Evolutionary conservation across 2,329 filamentous ascomycete genomes (phyloP), one percentile per base, ranked within the genome.

Genomic region (Trichoderma sp.): DNA sequence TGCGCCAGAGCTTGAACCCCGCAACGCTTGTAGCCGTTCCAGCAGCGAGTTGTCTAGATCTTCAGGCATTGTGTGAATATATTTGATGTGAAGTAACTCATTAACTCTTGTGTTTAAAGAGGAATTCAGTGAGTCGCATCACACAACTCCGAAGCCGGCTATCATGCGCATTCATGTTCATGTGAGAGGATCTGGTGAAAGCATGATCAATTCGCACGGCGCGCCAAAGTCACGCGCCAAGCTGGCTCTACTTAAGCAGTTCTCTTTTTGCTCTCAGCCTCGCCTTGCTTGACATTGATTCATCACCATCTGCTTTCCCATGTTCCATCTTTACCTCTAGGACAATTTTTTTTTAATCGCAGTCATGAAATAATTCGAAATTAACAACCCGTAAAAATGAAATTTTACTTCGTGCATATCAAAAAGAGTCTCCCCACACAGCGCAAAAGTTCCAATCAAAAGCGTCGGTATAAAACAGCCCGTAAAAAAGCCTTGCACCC

Each of bases 21-120:
- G 79, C 47, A 90, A 80, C 11, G 87, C 87, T 66, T 87, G 87
- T 34, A 90, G 81, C 34, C 88, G 84, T 71, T 87, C 84, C 26
- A 89, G 79, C 28, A 90, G 80, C 24, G 83, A 84, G 73, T 81
- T 83, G 74, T 88, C 86, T 34, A 82, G 70, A 39, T 80, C 78
- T 72, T 80, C 76, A 7, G 79, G 76, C 81, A 83, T 83, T 67
- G 51, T 30, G 15, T 32, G 26, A 60, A 36, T 15, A 11, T 12
- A 34, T 18, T 47, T 18, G 24, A 21, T 11, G 15, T 36, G 11
- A 32, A 32, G 1, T 66, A 1, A 58, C n/a, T 30, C 30, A 24
- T 30, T 6, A n/a, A 9, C n/a, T 21, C 36, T 6, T 18, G 5
- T 43, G n/a, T 9, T 43, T 53, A n/a, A 58, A 3, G 15, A 21